phyloP scores from a whole-genome alignment of 768 basidiomycete species.

The Boletales sp. region DNA sequence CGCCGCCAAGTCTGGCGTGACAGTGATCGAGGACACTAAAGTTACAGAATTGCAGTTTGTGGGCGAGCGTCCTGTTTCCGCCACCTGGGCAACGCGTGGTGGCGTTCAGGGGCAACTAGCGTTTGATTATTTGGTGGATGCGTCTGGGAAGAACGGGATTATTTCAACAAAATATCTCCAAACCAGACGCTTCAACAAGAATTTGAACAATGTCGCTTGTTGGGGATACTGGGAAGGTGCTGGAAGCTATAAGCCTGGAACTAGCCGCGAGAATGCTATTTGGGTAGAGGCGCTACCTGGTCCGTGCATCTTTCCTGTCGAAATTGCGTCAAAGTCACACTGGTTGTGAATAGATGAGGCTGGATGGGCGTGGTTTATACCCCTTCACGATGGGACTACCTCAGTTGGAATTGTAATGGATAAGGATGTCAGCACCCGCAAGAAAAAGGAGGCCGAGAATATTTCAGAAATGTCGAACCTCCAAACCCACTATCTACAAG shows the following conservation, averaged over 20 bases:
- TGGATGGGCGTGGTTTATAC: constrained; percentile 61
- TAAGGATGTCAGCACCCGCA: constrained; percentile 28
- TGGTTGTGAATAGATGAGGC: constrained; percentile 39
- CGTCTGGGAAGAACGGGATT: constrained; percentile 10
- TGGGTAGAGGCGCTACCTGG: constrained; percentile 35
- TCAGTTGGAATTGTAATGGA: constrained; percentile 55
- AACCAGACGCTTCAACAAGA: constrained; percentile 33
- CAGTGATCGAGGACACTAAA: neutral
- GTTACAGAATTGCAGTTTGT: constrained; percentile 6
- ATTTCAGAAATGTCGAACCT: neutral
- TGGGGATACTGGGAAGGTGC: constrained; percentile 37
- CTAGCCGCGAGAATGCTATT: constrained; percentile 31
- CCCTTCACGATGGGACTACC: constrained; percentile 43
- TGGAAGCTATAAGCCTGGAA: constrained; percentile 28
- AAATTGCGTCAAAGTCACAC: neutral
- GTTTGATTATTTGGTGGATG: constrained; percentile 10
- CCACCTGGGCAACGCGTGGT: neutral
- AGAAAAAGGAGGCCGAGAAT: constrained; percentile 14
- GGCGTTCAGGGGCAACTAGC: neutral
- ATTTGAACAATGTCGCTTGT: constrained; percentile 31
- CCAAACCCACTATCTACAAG: constrained; percentile 3
- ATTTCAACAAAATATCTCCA: constrained; percentile 28
- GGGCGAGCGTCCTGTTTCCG: constrained; percentile 1
- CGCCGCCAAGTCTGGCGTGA: neutral
- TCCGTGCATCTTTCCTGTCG: neutral